Evolutionary conservation across 805 yeast genomes (phyloP).

Genomic region (Ogataea philodendri): DNA sequence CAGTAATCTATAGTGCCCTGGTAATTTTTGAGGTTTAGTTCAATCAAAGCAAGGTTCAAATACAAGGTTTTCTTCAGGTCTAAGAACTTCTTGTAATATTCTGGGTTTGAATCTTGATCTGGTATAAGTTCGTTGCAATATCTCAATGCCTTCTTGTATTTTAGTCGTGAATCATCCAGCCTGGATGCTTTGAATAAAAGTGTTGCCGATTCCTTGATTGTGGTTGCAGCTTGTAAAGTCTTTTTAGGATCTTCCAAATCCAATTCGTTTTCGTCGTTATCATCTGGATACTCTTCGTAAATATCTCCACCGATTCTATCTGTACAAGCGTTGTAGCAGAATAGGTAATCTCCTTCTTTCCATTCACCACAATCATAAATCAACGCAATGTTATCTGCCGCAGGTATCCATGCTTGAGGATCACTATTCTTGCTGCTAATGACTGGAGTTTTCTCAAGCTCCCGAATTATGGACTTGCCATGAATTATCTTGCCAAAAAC

Average conservation of each 20-base stretch:
- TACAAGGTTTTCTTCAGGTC: slow-evolving; percentile 50
- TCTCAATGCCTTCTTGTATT: slow-evolving; percentile 63
- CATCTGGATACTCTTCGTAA: slow-evolving; percentile 78
- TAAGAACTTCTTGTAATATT: slow-evolving; percentile 46
- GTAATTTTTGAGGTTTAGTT: slow-evolving; percentile 49
- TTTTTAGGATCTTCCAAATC: slow-evolving; percentile 44
- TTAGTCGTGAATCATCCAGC: slow-evolving; percentile 51
- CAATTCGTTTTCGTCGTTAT: slow-evolving; percentile 60
- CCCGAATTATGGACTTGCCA: slow-evolving; percentile 70
- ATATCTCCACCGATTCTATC: slow-evolving; percentile 63
- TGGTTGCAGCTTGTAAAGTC: slow-evolving; percentile 49
- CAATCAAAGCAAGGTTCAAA: slow-evolving; percentile 57
- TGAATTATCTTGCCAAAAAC: slow-evolving; percentile 69
- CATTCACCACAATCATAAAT: slow-evolving; percentile 65
- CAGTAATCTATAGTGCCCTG: slow-evolving; percentile 53
- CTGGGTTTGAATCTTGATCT: slow-evolving; percentile 60
- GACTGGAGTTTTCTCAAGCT: slow-evolving; percentile 52
- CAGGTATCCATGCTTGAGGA: slow-evolving; percentile 33
- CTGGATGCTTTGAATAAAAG: slow-evolving; percentile 53
- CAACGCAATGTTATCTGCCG: slow-evolving; percentile 40
- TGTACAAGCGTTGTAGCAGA: slow-evolving; percentile 62
- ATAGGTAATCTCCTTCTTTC: slow-evolving; percentile 50
- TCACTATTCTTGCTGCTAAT: slow-evolving; percentile 36
- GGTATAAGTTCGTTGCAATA: slow-evolving; percentile 74
- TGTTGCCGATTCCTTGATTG: slow-evolving; percentile 68